Base-by-base conservation (phyloP, 2,329 filamentous ascomycete species). In the Aspergillus pseudoterreus region DNA sequence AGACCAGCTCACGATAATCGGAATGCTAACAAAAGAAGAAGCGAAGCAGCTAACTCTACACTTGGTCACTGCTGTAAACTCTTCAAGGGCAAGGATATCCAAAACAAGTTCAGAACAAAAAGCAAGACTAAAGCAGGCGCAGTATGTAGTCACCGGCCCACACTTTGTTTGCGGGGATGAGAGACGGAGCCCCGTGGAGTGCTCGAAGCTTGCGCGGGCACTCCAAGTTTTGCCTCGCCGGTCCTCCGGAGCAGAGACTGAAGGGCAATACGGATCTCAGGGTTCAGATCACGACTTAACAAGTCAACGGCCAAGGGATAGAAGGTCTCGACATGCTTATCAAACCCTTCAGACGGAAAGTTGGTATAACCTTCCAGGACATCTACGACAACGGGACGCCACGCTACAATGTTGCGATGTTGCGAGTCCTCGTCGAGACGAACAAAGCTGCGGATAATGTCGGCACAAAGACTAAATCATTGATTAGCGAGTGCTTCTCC, bases 301-400 rank as follows among this genome's bases (percentile, higher is more conserved):
- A 99, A 75, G 48, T 95, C 91, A 0, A 97, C 84, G 4, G 85
- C 83, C 14, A 96, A 76, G 2, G 92, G 90, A 65, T 96, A 96
- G 70, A 99, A 97, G 3, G 84, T 84, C 43, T 82, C 78, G 6
- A 96, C 81, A 62, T 97, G 86, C 52, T 85, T 84, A 49, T 82
- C 82, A 63, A 99, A 99, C 41, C 89, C 88, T 21, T 85, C 80
- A 15, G 83, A 79, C 0, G 90, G 88, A 75, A 97, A 96, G 6
- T 84, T 86, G 0, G 86, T 85, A 69, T 92, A 97, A 1, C 94
- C 94, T 65, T 99, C 92, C 9, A 99, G 78, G 8, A 99, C 94
- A 66, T 96, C 94, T 15, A 99, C 91, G 1, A 99, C 94, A 0
- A 99, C 94, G 0, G 94, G 94, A 15, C 94, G 82, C 94, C 94